phyloP scores from a whole-genome alignment of 2,329 filamentous ascomycete genomes.

The Capronia coronata region DNA sequence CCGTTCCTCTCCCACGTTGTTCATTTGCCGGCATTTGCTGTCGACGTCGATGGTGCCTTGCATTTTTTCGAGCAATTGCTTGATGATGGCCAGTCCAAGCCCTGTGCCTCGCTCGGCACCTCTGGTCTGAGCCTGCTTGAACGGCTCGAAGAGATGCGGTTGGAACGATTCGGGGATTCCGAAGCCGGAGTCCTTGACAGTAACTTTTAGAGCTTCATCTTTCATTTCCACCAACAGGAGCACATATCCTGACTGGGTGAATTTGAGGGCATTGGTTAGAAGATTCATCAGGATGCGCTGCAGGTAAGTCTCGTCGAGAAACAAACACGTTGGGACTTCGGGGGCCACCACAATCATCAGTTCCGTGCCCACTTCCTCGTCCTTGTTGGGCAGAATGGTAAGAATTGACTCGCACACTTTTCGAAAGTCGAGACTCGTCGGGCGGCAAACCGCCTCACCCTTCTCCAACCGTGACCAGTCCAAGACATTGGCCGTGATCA shows the following conservation, averaged over 20 bases:
- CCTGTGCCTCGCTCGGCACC: constrained; percentile 31
- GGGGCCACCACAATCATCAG: constrained; percentile 33
- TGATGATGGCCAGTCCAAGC: constrained; percentile 32
- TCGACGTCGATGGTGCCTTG: constrained; percentile 31
- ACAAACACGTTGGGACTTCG: constrained; percentile 31
- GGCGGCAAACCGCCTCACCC: constrained; percentile 31
- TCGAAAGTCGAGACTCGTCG: constrained; percentile 32
- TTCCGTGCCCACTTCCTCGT: constrained; percentile 32
- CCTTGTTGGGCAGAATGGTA: constrained; percentile 32
- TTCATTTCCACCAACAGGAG: constrained; percentile 49
- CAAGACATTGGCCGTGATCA: constrained; percentile 36
- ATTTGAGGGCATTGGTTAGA: constrained; percentile 34
- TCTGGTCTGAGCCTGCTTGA: constrained; percentile 37
- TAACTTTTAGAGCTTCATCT: constrained; percentile 52
- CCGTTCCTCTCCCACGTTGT: constrained; percentile 15
- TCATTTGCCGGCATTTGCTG: constrained; percentile 26
- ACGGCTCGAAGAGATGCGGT: constrained; percentile 62
- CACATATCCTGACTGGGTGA: constrained; percentile 51
- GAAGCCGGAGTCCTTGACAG: constrained; percentile 32
- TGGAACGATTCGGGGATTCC: constrained; percentile 47
- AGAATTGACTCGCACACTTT: constrained; percentile 34
- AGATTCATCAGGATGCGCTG: constrained; percentile 43
- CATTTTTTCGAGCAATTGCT: constrained; percentile 32
- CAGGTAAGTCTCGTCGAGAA: constrained; percentile 34
- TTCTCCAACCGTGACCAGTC: constrained; percentile 37